Percentiles rank a stretch among this genome's conserved stretches.
phyloP scores from a whole-genome alignment of 192 early-diverging fungal species.

The Thoreauomyces humboldtii region DNA sequence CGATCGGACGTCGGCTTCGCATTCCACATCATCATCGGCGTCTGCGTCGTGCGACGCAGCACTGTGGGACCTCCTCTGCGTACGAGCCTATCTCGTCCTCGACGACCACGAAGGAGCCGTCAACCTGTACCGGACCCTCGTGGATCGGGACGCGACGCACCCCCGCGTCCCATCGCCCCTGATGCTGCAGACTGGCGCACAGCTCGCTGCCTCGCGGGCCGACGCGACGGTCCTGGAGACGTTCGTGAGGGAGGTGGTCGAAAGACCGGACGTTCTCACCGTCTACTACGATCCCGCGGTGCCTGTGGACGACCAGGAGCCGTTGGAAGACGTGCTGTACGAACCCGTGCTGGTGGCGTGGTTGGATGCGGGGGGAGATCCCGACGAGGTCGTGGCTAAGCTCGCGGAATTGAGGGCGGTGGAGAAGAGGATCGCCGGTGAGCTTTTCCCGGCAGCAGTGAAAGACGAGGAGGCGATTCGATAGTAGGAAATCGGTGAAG shows the following conservation, averaged over 20 bases:
- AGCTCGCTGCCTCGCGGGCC: not conserved
- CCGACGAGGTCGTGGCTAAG: not conserved
- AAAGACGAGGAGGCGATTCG: not conserved
- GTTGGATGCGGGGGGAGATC: constrained; percentile 6
- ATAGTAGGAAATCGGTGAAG: not conserved
- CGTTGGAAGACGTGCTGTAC: constrained; percentile 2
- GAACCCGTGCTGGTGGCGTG: not conserved
- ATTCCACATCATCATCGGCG: not conserved
- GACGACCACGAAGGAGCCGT: not conserved
- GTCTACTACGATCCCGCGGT: not conserved
- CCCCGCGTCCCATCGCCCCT: not conserved
- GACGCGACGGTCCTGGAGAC: not conserved
- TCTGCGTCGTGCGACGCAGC: not conserved
- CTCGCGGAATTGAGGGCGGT: not conserved
- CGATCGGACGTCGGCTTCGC: not conserved
- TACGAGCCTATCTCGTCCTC: constrained; percentile 2
- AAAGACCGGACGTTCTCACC: not conserved
- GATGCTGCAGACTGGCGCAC: not conserved
- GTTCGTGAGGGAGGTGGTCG: constrained; percentile 2
- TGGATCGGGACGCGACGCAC: not conserved
- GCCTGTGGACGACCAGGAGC: not conserved
- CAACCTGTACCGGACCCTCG: not conserved
- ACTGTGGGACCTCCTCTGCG: not conserved
- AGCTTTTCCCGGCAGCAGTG: not conserved
- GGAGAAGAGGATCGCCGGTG: not conserved